These are phyloP conservation scores for Polysphondylium violaceum DNA, from an alignment of 78 protist species.

Conservation along the genomic window DNA sequence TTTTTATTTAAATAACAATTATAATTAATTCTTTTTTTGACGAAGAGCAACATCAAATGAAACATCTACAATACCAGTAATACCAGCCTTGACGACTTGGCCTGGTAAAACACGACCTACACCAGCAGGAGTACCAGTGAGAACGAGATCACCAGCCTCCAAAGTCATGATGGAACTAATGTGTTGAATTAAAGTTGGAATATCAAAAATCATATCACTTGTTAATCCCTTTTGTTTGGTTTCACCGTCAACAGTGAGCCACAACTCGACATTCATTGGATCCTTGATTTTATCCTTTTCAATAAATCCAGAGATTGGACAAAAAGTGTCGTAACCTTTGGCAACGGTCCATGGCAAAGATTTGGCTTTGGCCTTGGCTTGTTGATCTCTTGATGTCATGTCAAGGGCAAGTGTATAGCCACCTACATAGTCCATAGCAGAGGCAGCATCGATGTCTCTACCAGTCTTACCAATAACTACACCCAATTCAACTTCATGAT, in stretches of 20 bases:
- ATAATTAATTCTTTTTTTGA: no score
- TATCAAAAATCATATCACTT: slow-evolving; percentile 56
- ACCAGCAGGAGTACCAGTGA: slow-evolving; percentile 83
- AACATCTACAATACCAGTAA: slow-evolving; percentile 48
- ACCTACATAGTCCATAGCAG: slow-evolving; percentile 78
- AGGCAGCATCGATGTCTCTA: slow-evolving; percentile 29
- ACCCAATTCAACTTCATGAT: slow-evolving; percentile 84
- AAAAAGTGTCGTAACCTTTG: slow-evolving; percentile 82
- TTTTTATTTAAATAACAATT: background rate
- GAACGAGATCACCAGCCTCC: slow-evolving; percentile 75
- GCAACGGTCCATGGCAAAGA: slow-evolving; percentile 64
- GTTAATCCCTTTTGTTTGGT: slow-evolving; percentile 77
- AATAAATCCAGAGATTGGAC: slow-evolving; percentile 78
- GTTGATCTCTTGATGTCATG: slow-evolving; percentile 77
- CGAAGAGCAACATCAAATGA: slow-evolving; percentile 30
- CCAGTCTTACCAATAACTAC: slow-evolving; percentile 79
- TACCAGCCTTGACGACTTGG: slow-evolving; percentile 60
- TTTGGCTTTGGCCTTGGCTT: slow-evolving; percentile 43
- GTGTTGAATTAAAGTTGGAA: slow-evolving; percentile 69
- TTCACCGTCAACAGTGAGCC: slow-evolving; percentile 77
- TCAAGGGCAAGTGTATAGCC: slow-evolving; percentile 83
- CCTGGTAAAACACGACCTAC: slow-evolving; percentile 81
- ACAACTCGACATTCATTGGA: slow-evolving; percentile 47
- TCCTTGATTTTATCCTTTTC: slow-evolving; percentile 76
- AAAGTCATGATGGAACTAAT: slow-evolving; percentile 82